Conservation (phyloP, 306 rosid genomes). For the Fragaria nilgerrensis region DNA sequence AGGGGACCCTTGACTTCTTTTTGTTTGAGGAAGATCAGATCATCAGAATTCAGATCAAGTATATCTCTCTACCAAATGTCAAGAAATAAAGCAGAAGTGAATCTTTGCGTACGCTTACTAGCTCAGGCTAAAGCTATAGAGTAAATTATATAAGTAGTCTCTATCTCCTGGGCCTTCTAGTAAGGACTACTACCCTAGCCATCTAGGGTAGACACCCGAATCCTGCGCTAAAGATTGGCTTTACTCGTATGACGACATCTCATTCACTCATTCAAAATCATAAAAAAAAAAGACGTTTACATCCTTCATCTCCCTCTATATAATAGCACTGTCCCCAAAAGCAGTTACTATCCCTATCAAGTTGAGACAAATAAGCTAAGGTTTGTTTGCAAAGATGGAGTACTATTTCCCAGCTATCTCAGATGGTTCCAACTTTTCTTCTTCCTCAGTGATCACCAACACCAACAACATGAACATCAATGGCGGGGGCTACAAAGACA, state of each 20-base stretch:
- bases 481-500: conserved; percentile 7
- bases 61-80: neutral
- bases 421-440: conserved; percentile 31
- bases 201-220: conserved; percentile 50
- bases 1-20: neutral
- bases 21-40: neutral
- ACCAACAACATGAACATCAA: conserved; percentile 23
- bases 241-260: conserved; percentile 60
- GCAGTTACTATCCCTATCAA: conserved; percentile 6
- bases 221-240: conserved; percentile 82
- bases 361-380: neutral
- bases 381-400: conserved; percentile 39
- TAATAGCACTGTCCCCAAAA: neutral
- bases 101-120: conserved; percentile 28
- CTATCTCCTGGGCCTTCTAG: conserved; percentile 16
- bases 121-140: neutral
- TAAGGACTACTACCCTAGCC: conserved; percentile 40
- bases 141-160: neutral
- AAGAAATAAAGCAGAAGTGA: conserved; percentile 5
- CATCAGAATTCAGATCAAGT: neutral
- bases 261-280: conserved; percentile 26
- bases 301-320: neutral
- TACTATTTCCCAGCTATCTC: conserved; percentile 15
- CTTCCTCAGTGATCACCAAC: conserved; percentile 35
- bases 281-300: neutral